phyloP scores from a whole-genome alignment of 345 rosid genomes.

The Salix exigua region DNA sequence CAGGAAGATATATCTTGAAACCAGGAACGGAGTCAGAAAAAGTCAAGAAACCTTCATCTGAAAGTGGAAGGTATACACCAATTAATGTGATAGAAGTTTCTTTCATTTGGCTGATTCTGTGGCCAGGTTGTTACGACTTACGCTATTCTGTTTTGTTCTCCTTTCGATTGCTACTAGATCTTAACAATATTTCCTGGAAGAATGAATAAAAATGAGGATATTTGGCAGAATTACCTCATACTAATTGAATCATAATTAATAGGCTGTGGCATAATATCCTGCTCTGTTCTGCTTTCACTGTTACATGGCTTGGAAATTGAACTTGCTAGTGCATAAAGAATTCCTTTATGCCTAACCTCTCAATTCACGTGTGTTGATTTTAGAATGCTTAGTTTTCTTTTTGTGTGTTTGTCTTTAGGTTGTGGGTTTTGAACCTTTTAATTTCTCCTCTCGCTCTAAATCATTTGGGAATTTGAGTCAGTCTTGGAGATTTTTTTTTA shows the following conservation, averaged over 20 bases:
- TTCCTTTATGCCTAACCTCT: no score
- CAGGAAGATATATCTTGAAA: constrained; percentile 77
- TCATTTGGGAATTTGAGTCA: neutral
- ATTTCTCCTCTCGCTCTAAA: neutral
- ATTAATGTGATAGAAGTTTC: constrained; percentile 3
- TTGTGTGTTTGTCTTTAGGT: neutral
- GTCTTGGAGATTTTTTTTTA: neutral
- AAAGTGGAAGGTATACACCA: constrained; percentile 64
- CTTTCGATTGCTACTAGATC: neutral
- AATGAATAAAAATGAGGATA: neutral
- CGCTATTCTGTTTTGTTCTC: neutral
- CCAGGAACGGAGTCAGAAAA: constrained; percentile 56
- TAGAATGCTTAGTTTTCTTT: neutral
- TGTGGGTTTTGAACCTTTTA: neutral
- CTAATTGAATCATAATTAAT: neutral
- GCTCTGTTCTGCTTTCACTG: no score
- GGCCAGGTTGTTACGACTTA: neutral
- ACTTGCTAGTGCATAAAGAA: no score
- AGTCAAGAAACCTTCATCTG: constrained; percentile 56
- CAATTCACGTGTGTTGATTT: neutral
- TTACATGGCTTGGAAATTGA: no score
- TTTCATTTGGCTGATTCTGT: constrained; percentile 9
- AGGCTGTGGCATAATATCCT: neutral
- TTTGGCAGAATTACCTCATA: neutral
- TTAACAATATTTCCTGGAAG: neutral